Evolutionary conservation across 2,329 filamentous ascomycete genomes (phyloP).

Genomic region (Teratosphaeria destructans): DNA sequence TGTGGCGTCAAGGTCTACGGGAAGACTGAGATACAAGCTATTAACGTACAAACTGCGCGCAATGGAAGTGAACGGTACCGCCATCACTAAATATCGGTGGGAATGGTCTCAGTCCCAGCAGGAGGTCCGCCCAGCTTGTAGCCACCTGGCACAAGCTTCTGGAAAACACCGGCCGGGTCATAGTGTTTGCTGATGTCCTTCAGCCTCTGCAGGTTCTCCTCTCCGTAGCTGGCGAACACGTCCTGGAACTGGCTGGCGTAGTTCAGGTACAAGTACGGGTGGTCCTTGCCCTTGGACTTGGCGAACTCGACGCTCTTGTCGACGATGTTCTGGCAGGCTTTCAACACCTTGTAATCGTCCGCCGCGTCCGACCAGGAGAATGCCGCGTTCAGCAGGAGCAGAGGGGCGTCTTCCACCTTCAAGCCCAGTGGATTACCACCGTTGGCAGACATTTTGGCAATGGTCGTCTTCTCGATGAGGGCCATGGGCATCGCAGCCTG

Average conservation of each 20-base stretch:
- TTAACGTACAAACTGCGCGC: too few species aligned
- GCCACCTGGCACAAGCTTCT: constrained; percentile 12
- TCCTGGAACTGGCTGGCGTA: constrained; percentile 13
- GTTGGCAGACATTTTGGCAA: background rate
- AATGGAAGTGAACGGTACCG: background rate
- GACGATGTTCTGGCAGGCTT: constrained; percentile 6
- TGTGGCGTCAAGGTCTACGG: background rate
- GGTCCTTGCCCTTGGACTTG: constrained; percentile 2
- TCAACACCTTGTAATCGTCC: constrained; percentile 11
- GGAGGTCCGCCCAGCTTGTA: constrained; percentile 8
- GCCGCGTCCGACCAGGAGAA: constrained; percentile 10
- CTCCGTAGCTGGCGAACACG: constrained; percentile 12
- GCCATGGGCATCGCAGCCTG: constrained; percentile 7
- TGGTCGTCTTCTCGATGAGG: constrained; percentile 6
- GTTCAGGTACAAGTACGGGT: constrained; percentile 12
- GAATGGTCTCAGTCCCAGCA: background rate
- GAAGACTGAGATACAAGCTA: background rate
- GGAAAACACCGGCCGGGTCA: constrained; percentile 13
- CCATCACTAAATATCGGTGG: background rate
- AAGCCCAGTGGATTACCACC: constrained; percentile 13
- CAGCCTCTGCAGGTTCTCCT: constrained; percentile 9
- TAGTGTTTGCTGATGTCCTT: constrained; percentile 7
- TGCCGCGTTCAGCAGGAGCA: constrained; percentile 3
- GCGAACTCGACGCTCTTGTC: background rate
- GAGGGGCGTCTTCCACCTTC: constrained; percentile 6